Conservation (phyloP, 345 rosid species). For the Moricandia moricandioides region DNA sequence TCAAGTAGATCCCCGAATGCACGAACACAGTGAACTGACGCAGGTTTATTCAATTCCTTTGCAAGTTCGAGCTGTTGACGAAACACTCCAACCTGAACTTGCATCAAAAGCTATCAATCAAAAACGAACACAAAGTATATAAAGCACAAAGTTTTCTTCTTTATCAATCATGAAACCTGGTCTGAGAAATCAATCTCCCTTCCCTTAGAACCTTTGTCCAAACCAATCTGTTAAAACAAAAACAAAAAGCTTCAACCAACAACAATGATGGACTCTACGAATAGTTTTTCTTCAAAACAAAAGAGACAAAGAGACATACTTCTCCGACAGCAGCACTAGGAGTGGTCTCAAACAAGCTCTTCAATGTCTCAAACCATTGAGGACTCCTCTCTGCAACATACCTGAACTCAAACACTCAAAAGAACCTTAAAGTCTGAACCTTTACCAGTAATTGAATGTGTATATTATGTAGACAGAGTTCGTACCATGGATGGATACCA, state of each 20-base stretch:
- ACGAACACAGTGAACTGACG: slow-evolving; percentile 82
- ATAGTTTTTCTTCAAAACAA: not conserved
- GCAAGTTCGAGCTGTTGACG: slow-evolving; percentile 82
- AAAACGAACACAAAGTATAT: not conserved
- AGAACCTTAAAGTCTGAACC: not conserved
- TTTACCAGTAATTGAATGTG: not conserved
- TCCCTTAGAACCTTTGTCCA: slow-evolving; percentile 88
- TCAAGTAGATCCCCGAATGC: slow-evolving; percentile 86
- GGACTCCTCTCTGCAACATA: slow-evolving; percentile 67
- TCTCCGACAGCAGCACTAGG: slow-evolving; percentile 97
- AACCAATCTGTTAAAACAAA: slow-evolving; percentile 58
- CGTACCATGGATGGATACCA: slow-evolving; percentile 89
- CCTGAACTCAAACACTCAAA: slow-evolving; percentile 37
- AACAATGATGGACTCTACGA: not conserved
- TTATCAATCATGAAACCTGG: slow-evolving; percentile 48
- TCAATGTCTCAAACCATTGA: slow-evolving; percentile 65
- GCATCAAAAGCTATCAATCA: slow-evolving; percentile 1
- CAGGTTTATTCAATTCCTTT: slow-evolving; percentile 74
- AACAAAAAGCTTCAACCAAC: not conserved
- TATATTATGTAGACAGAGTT: not conserved
- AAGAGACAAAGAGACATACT: slow-evolving; percentile 36
- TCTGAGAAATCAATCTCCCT: slow-evolving; percentile 64
- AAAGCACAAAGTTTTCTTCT: not conserved
- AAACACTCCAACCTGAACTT: slow-evolving; percentile 60
- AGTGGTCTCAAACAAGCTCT: slow-evolving; percentile 57